These are phyloP conservation scores for Penicillium sp. DNA, from an alignment of 2,329 filamentous ascomycete species.

Conservation along the genomic window DNA sequence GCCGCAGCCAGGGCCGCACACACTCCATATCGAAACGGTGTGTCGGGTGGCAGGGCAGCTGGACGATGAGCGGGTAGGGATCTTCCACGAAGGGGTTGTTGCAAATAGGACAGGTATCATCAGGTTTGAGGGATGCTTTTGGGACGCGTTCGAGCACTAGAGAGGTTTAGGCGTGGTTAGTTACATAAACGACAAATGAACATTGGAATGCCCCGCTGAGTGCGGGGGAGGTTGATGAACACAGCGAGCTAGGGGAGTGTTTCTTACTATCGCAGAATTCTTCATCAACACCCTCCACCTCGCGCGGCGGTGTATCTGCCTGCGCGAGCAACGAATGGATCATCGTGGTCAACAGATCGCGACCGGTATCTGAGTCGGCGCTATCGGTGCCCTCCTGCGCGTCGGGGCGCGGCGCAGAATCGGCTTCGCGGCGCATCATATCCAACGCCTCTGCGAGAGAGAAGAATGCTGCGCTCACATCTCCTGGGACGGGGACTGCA, in stretches of 20 bases:
- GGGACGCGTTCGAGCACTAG: constrained; percentile 58
- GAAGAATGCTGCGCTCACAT: constrained; percentile 59
- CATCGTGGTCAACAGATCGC: constrained; percentile 53
- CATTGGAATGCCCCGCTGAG: not conserved
- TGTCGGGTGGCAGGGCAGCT: constrained; percentile 59
- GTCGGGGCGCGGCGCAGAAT: constrained; percentile 46
- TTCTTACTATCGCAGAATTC: constrained; percentile 55
- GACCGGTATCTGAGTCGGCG: constrained; percentile 31
- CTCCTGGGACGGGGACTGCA: constrained; percentile 59
- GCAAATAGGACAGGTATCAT: constrained; percentile 60
- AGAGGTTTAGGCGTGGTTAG: not conserved
- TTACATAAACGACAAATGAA: not conserved
- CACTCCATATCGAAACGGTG: constrained; percentile 66
- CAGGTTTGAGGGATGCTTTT: constrained; percentile 52
- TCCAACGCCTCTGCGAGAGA: constrained; percentile 61
- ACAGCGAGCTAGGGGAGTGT: not conserved
- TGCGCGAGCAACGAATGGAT: constrained; percentile 54
- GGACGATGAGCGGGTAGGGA: constrained; percentile 62
- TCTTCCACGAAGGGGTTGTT: constrained; percentile 62
- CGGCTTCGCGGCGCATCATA: constrained; percentile 49
- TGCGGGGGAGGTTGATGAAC: not conserved
- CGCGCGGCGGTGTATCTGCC: constrained; percentile 58
- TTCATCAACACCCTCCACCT: constrained; percentile 61
- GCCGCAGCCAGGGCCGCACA: constrained; percentile 62
- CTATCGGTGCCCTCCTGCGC: constrained; percentile 20